phyloP scores from a whole-genome alignment of 2,329 filamentous ascomycete genomes.

The Clonostachys chloroleuca region DNA sequence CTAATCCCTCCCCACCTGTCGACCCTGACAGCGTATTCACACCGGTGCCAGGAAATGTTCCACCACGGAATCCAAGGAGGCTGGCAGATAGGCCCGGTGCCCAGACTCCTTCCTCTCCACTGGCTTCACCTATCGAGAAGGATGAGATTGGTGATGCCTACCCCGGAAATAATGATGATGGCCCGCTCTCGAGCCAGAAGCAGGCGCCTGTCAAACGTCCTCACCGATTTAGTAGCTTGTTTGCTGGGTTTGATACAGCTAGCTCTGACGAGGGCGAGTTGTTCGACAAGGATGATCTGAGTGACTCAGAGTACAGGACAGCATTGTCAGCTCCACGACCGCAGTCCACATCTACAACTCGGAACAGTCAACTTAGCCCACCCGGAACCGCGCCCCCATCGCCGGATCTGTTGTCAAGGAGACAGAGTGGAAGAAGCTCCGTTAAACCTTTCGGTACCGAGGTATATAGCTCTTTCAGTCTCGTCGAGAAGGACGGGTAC shows the following conservation, averaged over 20 bases:
- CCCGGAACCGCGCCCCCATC: constrained; percentile 30
- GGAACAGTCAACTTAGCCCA: constrained; percentile 33
- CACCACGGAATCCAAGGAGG: constrained; percentile 54
- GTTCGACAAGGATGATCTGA: constrained; percentile 55
- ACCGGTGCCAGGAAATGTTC: constrained; percentile 47
- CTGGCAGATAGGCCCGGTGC: constrained; percentile 20
- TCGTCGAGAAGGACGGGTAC: constrained; percentile 28
- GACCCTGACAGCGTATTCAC: constrained; percentile 38
- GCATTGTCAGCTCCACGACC: constrained; percentile 60
- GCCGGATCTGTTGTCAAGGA: constrained; percentile 32
- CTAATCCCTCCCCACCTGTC: constrained; percentile 25
- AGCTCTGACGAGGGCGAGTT: constrained; percentile 61
- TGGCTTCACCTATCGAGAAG: constrained; percentile 13
- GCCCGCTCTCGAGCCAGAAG: constrained; percentile 58
- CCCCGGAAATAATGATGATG: constrained; percentile 77
- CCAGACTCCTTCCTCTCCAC: constrained; percentile 42
- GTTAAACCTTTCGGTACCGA: constrained; percentile 32
- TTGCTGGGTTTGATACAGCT: constrained; percentile 74
- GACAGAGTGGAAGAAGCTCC: constrained; percentile 6
- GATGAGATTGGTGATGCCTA: constrained; percentile 56
- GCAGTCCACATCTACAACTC: constrained; percentile 26
- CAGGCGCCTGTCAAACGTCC: constrained; percentile 59
- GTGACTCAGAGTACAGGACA: constrained; percentile 64
- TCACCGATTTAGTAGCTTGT: constrained; percentile 77
- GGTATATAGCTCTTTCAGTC: constrained; percentile 37